phyloP scores from a whole-genome alignment of 768 basidiomycete species.

The Pleurotus pulmonarius region DNA sequence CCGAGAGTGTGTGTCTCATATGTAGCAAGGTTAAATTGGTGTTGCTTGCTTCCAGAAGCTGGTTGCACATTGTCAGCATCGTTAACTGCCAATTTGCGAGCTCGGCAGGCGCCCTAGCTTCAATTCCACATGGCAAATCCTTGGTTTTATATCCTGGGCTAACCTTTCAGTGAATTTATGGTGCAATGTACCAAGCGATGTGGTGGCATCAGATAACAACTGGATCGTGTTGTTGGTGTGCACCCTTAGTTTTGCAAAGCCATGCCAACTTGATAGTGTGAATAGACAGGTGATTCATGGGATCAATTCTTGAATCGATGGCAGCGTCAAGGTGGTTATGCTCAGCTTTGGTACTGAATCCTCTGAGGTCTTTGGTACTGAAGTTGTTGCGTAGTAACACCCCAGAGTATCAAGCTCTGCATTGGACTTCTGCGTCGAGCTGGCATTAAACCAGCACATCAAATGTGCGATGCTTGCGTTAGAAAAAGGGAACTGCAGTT shows the following conservation, averaged over 20 bases:
- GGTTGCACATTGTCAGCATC: too few species aligned
- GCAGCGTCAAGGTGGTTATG: slow-evolving; percentile 13
- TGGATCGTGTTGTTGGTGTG: slow-evolving; percentile 30
- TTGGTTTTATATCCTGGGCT: slow-evolving; percentile 16
- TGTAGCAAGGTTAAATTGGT: slow-evolving; percentile 18
- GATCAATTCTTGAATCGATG: neutral
- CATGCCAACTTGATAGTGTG: slow-evolving; percentile 28
- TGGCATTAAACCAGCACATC: slow-evolving; percentile 20
- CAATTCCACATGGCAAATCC: slow-evolving; percentile 21
- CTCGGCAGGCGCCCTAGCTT: slow-evolving; percentile 15
- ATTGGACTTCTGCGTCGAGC: slow-evolving; percentile 14
- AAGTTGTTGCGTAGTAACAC: slow-evolving; percentile 21
- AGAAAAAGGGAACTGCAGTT: neutral
- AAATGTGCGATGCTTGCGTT: slow-evolving; percentile 9
- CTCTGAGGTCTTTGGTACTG: slow-evolving; percentile 12
- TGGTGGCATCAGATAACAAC: slow-evolving; percentile 20
- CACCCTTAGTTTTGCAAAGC: slow-evolving; percentile 26
- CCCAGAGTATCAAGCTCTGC: slow-evolving; percentile 16
- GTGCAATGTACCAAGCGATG: slow-evolving; percentile 18
- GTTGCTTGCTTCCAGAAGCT: slow-evolving; percentile 2
- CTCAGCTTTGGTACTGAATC: slow-evolving; percentile 16
- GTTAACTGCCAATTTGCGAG: neutral
- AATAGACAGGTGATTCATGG: slow-evolving; percentile 12
- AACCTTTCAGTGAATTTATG: slow-evolving; percentile 15
- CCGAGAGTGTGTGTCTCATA: slow-evolving; percentile 27